Evolutionary conservation across 1,284 basidiomycete species (phyloP).

Genomic region (Kwoniella shivajii): DNA sequence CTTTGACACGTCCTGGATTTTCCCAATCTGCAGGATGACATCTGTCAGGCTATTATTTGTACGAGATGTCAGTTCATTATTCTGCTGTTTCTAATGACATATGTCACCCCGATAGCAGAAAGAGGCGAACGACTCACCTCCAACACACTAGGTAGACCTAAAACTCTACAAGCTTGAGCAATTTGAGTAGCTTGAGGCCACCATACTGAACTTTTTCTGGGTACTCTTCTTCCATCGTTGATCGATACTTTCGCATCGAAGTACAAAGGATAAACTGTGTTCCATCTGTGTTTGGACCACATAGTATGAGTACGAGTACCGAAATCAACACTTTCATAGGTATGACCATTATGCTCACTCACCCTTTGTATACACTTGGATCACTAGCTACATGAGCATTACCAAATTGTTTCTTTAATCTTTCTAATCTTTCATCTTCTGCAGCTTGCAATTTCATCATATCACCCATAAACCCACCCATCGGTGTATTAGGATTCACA

Average conservation of each 20-base stretch:
- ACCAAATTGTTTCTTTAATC: constrained; percentile 48
- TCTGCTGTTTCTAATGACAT: too few species aligned
- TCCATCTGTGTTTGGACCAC: constrained; percentile 69
- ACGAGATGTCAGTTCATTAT: too few species aligned
- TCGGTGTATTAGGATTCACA: constrained; percentile 50
- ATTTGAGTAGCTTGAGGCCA: constrained; percentile 93
- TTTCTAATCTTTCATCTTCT: constrained; percentile 51
- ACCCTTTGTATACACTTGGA: constrained; percentile 51
- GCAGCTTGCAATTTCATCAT: constrained; percentile 53
- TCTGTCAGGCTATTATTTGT: constrained; percentile 67
- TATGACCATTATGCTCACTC: constrained; percentile 17
- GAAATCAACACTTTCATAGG: too few species aligned
- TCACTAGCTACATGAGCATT: constrained; percentile 39
- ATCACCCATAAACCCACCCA: constrained; percentile 56
- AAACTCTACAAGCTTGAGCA: constrained; percentile 73
- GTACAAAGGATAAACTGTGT: constrained; percentile 93
- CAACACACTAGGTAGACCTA: constrained; percentile 79
- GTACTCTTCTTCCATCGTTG: constrained; percentile 77
- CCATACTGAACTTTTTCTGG: constrained; percentile 79
- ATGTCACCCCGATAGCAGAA: too few species aligned
- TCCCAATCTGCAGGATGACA: constrained; percentile 94
- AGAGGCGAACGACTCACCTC: constrained; percentile 62
- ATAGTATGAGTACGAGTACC: too few species aligned
- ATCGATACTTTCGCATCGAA: constrained; percentile 92
- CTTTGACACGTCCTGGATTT: constrained; percentile 89